Percentiles rank a stretch among this genome's conserved stretches.
Evolutionary conservation across 176 grass and related monocot genomes (phyloP).

Genomic region (maize (Zea mays)): Zm-B73-REFERENCE-NAM-5.0 NC_050097.1:14541501-14542000

Average conservation of each 20-base stretch:
- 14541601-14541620: constrained; percentile 14
- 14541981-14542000: constrained; percentile 99
- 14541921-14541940: constrained; percentile 12
- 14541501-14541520: too few species aligned
- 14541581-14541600: constrained; percentile 21
- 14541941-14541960: constrained; percentile 50
- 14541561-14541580: constrained; percentile 20
- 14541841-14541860: too few species aligned
- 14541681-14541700: background rate
- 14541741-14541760: background rate
- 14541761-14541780: background rate
- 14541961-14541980: constrained; percentile 96
- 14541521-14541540: too few species aligned
- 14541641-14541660: background rate
- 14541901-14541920: background rate
- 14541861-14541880: too few species aligned
- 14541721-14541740: too few species aligned
- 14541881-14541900: background rate
- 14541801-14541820: too few species aligned
- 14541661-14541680: constrained; percentile 1
- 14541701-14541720: too few species aligned
- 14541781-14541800: too few species aligned
- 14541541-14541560: background rate
- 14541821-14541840: too few species aligned
- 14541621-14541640: constrained; percentile 5